Conservation (phyloP, 192 early-diverging fungal genomes). For the Coemansia sp. region DNA sequence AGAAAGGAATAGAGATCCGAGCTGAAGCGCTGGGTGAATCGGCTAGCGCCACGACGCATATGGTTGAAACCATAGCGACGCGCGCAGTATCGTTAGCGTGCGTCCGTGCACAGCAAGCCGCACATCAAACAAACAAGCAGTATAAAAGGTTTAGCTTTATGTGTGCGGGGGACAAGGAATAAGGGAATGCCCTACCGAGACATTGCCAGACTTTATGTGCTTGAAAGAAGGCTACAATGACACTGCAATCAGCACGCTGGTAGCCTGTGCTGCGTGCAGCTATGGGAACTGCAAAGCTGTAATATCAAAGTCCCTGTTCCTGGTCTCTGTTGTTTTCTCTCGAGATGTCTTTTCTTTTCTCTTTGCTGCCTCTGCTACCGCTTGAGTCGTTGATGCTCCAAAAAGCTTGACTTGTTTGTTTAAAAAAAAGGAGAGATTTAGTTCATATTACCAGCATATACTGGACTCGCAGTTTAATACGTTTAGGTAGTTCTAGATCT, state of each 20-base stretch:
- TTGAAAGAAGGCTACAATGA: neutral
- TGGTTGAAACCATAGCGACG: neutral
- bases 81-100: neutral
- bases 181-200: too few relatives aligned
- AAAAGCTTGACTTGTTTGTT: neutral
- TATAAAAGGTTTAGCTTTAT: neutral
- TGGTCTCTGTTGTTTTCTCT: neutral
- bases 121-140: constrained; percentile 1
- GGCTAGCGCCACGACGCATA: neutral
- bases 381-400: neutral
- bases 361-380: neutral
- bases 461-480: neutral
- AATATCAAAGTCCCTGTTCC: neutral
- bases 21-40: neutral
- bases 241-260: neutral
- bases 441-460: neutral
- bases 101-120: neutral
- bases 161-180: neutral
- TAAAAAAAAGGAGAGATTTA: neutral
- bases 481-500: neutral
- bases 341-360: too few relatives aligned
- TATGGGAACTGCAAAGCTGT: neutral
- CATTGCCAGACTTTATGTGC: neutral
- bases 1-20: neutral
- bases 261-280: neutral